A percentile compares a stretch with the other conserved stretches of the same genome.
Evolutionary conservation across 164 flowering plant species (phyloP).

Genomic region (Euptelea pleiosperma): DNA sequence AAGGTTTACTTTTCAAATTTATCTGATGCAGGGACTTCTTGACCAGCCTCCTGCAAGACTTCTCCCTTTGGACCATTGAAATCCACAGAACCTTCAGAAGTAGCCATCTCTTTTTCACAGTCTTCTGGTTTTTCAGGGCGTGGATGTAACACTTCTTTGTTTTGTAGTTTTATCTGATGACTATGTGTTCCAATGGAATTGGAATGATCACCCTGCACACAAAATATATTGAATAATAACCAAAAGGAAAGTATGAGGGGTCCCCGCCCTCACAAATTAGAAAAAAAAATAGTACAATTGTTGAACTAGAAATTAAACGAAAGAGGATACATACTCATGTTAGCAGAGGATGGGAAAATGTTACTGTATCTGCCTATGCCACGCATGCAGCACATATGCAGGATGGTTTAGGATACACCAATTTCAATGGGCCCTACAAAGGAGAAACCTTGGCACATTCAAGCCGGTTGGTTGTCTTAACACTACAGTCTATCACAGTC

Average conservation of each 20-base stretch:
- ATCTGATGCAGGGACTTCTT: slow-evolving; percentile 12
- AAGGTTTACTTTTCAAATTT: slow-evolving; percentile 12
- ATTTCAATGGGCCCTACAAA: background rate
- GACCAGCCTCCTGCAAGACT: background rate
- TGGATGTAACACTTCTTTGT: slow-evolving; percentile 13
- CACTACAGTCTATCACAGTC: no score
- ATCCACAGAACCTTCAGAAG: slow-evolving; percentile 6
- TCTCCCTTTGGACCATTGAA: slow-evolving; percentile 5
- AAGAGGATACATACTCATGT: no score
- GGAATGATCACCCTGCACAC: slow-evolving; percentile 17
- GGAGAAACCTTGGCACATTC: no score
- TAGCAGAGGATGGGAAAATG: background rate
- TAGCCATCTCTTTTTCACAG: slow-evolving; percentile 6
- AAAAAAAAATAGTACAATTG: background rate
- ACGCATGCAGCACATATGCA: background rate
- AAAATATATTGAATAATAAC: no score
- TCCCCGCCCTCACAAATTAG: background rate
- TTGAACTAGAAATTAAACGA: background rate
- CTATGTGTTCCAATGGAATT: slow-evolving; percentile 7
- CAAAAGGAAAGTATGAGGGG: no score
- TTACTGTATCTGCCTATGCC: background rate
- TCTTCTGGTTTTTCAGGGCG: slow-evolving; percentile 6
- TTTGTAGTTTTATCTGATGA: slow-evolving; percentile 8
- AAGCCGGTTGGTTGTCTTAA: no score
- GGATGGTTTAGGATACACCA: background rate